Evolutionary conservation across 495 filamentous ascomycete species (phyloP), one percentile per base, ranked within the genome.

Genomic region (Mycothermus thermophilus): DNA sequence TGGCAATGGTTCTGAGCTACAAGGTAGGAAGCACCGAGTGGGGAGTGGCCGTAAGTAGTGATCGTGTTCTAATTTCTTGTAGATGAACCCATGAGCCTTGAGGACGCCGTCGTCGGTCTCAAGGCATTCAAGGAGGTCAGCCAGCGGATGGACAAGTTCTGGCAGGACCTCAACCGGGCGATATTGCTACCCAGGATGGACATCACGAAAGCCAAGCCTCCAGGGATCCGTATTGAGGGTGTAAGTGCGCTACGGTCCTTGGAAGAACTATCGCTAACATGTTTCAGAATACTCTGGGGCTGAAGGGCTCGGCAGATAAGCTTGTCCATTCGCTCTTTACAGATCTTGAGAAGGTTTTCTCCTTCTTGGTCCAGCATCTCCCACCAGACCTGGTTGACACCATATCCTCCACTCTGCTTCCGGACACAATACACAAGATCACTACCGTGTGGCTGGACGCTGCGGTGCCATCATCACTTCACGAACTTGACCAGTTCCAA

Each of bases 371-470:
- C 27, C 58, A 69, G 14, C 60, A 62, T 27, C 58, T 95, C 10
- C 87, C 90, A 3, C 32, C 57, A 12, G 64, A 74, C 8, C 62
- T 93, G 3, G 52, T 71, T 12, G 52, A 62, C 14, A 65, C 71
- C 0, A 56, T 95, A 8, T 79, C 80, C 0, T 62, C 69, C 8
- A 63, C 65, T 4, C 67, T 93, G 35, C 70, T 92, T 43, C 75
- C 79, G 1, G 60, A 58, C 38, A 52, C 93, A 11, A 66, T 75
- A 5, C 64, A 71, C 1, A 74, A 70, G 8, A 63, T 92, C 3
- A 79, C 82, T 30, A 64, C 68, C 7, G 62, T 61, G 3, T 92
- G 84, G 76, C 66, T 97, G 12, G 72, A 80, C 14, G 70, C 75
- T 18, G 67, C 74, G 0, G 75, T 97, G 12, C 88, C 90, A 3